These are phyloP conservation scores for Helianthus tuberosus DNA, from an alignment of 129 eudicot species.

Conservation along the genomic window DNA sequence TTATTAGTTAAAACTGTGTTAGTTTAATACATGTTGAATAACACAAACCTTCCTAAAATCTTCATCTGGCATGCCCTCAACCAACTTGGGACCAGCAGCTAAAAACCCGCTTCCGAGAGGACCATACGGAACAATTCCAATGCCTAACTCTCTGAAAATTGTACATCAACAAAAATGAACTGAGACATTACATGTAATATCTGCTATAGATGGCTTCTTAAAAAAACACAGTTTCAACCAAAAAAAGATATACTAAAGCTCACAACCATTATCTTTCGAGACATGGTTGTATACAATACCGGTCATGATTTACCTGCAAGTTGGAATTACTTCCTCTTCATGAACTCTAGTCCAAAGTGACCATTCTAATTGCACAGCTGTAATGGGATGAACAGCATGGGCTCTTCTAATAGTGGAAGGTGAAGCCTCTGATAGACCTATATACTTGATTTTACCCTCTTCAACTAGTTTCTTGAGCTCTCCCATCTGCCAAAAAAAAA, in stretches of 20 bases:
- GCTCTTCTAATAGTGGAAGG: slow-evolving; percentile 53
- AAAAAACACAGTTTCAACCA: neutral
- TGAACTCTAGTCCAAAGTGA: slow-evolving; percentile 41
- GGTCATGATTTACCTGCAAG: slow-evolving; percentile 38
- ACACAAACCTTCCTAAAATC: slow-evolving; percentile 46
- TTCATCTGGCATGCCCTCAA: slow-evolving; percentile 16
- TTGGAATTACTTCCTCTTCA: slow-evolving; percentile 37
- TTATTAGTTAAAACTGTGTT: no score
- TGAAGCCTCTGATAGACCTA: slow-evolving; percentile 51
- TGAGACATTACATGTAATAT: neutral
- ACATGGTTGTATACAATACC: no score
- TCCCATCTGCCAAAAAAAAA: slow-evolving; percentile 35
- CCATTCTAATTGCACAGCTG: slow-evolving; percentile 50
- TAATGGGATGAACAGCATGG: slow-evolving; percentile 50
- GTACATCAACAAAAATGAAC: neutral
- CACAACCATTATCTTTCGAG: neutral
- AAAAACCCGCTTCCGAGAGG: slow-evolving; percentile 54
- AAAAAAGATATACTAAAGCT: neutral
- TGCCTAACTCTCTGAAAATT: slow-evolving; percentile 43
- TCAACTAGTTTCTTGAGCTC: slow-evolving; percentile 50
- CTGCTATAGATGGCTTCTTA: no score
- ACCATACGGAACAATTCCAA: slow-evolving; percentile 47
- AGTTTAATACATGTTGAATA: neutral
- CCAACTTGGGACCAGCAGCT: slow-evolving; percentile 41
- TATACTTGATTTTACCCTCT: slow-evolving; percentile 48